A percentile compares a stretch with the other conserved stretches of the same genome.
Evolutionary conservation across 345 rosid species (phyloP).

Genomic region (Linum usitatissimum): DNA sequence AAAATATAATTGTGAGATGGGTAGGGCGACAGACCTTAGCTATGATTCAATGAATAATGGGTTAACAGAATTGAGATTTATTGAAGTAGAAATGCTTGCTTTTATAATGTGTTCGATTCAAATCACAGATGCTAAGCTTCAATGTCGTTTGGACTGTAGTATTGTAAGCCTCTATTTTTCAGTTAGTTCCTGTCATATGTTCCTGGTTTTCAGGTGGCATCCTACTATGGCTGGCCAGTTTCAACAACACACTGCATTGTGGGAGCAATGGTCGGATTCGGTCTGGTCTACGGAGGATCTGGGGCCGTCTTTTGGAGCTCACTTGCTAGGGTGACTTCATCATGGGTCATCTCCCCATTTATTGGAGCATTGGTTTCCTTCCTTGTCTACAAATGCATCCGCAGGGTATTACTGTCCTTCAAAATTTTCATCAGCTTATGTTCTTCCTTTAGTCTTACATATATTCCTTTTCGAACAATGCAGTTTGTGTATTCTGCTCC

Average conservation of each 20-base stretch:
- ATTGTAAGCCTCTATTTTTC: background rate
- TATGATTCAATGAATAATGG: too few relatives aligned
- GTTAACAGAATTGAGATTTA: too few relatives aligned
- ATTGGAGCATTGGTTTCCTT: slow-evolving; percentile 80
- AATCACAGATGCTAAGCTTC: too few relatives aligned
- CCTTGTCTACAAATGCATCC: slow-evolving; percentile 90
- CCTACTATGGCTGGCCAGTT: slow-evolving; percentile 92
- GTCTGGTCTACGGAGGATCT: slow-evolving; percentile 82
- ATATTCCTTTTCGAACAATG: slow-evolving; percentile 9
- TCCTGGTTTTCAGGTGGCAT: slow-evolving; percentile 50
- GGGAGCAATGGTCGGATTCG: slow-evolving; percentile 98
- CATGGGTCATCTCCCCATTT: slow-evolving; percentile 91
- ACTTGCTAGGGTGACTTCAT: slow-evolving; percentile 73
- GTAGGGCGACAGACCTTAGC: too few relatives aligned
- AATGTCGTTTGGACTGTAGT: too few relatives aligned
- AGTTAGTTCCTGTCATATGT: background rate
- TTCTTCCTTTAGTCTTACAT: slow-evolving; percentile 7
- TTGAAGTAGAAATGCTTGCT: too few relatives aligned
- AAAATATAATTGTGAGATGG: too few relatives aligned
- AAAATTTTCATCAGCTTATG: background rate
- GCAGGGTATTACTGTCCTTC: slow-evolving; percentile 39
- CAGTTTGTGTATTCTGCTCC: slow-evolving; percentile 96
- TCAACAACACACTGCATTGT: slow-evolving; percentile 95
- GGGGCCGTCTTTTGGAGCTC: slow-evolving; percentile 97
- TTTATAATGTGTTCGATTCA: too few relatives aligned